Base-by-base conservation (phyloP, 2,329 filamentous ascomycete genomes). In the Colletotrichum orbiculare region DNA sequence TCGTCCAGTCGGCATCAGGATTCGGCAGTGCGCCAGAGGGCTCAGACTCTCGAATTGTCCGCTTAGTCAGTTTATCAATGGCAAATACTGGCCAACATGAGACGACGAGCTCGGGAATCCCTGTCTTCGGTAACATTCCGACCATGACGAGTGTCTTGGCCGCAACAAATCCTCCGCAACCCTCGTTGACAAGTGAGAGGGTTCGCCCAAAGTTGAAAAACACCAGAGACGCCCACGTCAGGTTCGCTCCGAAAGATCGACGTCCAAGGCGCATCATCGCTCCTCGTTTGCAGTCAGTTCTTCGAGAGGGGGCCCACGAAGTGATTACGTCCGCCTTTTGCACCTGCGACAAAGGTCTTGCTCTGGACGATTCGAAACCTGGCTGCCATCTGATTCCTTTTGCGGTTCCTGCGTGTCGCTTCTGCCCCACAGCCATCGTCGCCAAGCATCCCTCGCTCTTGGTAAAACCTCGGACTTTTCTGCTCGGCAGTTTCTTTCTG, bases 111-210 rank as follows among this genome's bases (percentile, higher is more conserved):
- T 25, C 25, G 25, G 25, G 4, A 25, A 5, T 25, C 33, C 45
- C 47, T 49, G 47, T 35, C 54, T 50, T 65, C 58, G 62, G 62
- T 54, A 11, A 62, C 48, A 38, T 47, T 56, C 62, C 52, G 62
- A 49, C 4, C n/a, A 35, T 15, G 39, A 42, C 17, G 46, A 38
- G 37, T 46, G 42, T 35, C 37, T 54, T 34, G 37, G n/a, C 38
- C 50, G 39, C 13, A 54, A 38, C 41, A 55, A 55, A 55, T 55
- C 41, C 53, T 46, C 53, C 41, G 53, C 53, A 34, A 34, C n/a
- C 53, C 41, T 55, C 41, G 53, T 33, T 34, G 38, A 55, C 17
- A 25, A n/a, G 37, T 46, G 52, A 15, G 37, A 41, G 52, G 11
- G 15, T 2, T 37, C 39, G 25, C 34, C 53, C 46, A 46, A 55